phyloP scores from a whole-genome alignment of 257 asterid genomes.

The Przewalskia tangutica region DNA sequence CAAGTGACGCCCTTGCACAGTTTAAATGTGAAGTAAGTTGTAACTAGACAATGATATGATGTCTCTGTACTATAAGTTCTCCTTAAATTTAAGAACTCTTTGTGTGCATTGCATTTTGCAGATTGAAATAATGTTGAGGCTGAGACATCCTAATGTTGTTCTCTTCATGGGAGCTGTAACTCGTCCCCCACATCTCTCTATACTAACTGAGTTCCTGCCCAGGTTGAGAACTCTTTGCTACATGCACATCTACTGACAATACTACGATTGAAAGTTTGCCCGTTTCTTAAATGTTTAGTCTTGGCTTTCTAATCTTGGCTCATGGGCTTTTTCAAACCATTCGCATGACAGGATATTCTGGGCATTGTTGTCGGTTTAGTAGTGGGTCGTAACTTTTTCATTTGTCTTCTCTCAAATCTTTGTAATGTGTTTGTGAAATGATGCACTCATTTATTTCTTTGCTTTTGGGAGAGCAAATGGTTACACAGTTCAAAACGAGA shows the following conservation, averaged over 20 bases:
- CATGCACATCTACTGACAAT: not conserved
- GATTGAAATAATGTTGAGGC: conserved; percentile 88
- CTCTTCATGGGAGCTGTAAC: conserved; percentile 98
- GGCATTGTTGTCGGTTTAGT: not conserved
- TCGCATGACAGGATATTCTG: not conserved
- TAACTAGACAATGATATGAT: not conserved
- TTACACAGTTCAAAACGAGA: not conserved
- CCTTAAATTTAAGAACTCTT: not conserved
- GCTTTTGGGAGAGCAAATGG: not conserved
- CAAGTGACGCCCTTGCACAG: conserved; percentile 84
- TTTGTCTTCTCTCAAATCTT: not conserved
- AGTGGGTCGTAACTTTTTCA: not conserved
- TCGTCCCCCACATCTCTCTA: conserved; percentile 88
- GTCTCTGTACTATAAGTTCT: not conserved
- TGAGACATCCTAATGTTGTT: conserved; percentile 98
- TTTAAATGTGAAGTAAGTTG: conserved; percentile 77
- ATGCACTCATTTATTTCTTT: not conserved
- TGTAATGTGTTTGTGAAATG: not conserved
- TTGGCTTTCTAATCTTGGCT: conserved; percentile 4
- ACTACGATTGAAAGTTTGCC: not conserved
- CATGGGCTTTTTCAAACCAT: not conserved
- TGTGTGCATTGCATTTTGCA: conserved; percentile 21
- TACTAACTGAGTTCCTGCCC: conserved; percentile 87
- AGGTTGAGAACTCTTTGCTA: conserved; percentile 41
- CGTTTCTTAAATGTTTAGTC: not conserved